These are phyloP conservation scores for Dacryopinax primogenitus DNA, from an alignment of 768 basidiomycete species.

Conservation along the genomic window DNA sequence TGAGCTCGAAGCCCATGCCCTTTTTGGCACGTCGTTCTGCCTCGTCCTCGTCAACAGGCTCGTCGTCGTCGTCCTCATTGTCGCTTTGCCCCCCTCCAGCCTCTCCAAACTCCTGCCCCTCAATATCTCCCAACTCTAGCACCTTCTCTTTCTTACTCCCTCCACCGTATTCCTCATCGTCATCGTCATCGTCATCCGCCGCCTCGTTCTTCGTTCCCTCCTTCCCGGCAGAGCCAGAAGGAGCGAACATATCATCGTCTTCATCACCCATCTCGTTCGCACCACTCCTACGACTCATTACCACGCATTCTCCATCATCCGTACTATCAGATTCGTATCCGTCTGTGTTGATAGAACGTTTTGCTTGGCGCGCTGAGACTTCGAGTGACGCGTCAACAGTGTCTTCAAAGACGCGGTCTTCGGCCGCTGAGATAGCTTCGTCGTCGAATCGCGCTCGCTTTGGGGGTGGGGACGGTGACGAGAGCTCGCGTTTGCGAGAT, in stretches of 20 bases:
- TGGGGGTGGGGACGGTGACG: background rate
- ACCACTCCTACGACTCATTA: slow-evolving; percentile 50
- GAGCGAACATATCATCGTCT: slow-evolving; percentile 27
- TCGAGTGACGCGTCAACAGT: background rate
- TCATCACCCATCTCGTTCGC: slow-evolving; percentile 27
- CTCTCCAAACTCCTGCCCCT: slow-evolving; percentile 76
- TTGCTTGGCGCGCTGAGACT: slow-evolving; percentile 35
- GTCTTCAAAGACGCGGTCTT: background rate
- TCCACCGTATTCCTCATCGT: slow-evolving; percentile 20
- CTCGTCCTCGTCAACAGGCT: slow-evolving; percentile 66
- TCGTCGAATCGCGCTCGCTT: slow-evolving; percentile 5
- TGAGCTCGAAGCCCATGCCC: slow-evolving; percentile 87
- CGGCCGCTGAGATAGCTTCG: background rate
- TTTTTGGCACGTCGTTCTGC: slow-evolving; percentile 59
- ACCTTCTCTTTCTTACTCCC: slow-evolving; percentile 57
- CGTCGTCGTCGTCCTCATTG: slow-evolving; percentile 30
- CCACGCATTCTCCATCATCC: slow-evolving; percentile 91
- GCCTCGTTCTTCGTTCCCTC: slow-evolving; percentile 14
- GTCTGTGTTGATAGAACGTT: slow-evolving; percentile 66
- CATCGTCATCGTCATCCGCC: slow-evolving; percentile 28
- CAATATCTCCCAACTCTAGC: slow-evolving; percentile 84
- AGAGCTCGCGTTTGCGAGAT: background rate
- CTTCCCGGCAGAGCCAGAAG: slow-evolving; percentile 24
- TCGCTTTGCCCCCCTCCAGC: slow-evolving; percentile 29
- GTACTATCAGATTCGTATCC: slow-evolving; percentile 91